These are phyloP conservation scores for Auricularia cornea DNA, from an alignment of 768 basidiomycete species.

Conservation along the genomic window DNA sequence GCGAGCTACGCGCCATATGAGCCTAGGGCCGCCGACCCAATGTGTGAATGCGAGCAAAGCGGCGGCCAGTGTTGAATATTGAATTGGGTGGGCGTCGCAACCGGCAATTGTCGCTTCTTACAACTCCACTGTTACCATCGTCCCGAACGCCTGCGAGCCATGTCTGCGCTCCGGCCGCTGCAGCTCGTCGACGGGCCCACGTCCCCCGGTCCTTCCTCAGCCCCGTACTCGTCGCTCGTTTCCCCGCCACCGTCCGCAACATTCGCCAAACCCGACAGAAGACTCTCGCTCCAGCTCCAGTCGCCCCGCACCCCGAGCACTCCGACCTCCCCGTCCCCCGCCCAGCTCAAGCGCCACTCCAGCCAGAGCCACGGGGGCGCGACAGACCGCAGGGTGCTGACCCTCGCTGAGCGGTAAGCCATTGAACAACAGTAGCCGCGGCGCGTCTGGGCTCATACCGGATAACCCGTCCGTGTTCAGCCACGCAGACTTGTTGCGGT, in stretches of 20 bases:
- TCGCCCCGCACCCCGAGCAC: constrained; percentile 16
- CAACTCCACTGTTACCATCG: background rate
- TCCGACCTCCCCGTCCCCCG: constrained; percentile 35
- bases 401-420: constrained; percentile 67
- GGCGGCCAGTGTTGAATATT: background rate
- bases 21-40: too few species aligned
- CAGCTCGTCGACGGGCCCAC: background rate
- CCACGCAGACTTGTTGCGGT: constrained; percentile 71
- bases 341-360: constrained; percentile 9
- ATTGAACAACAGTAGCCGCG: too few species aligned
- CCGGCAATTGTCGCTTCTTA: background rate
- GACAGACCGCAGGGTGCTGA: constrained; percentile 22
- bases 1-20: too few species aligned
- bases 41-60: background rate
- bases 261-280: constrained; percentile 12
- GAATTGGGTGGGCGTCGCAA: background rate
- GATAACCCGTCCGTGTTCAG: constrained; percentile 35
- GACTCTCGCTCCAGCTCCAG: background rate
- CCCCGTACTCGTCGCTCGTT: constrained; percentile 6
- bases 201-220: background rate
- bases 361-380: background rate
- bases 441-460: too few species aligned
- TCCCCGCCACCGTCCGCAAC: constrained; percentile 15
- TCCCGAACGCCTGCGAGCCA: background rate
- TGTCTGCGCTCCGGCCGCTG: background rate